Base-by-base conservation (phyloP, 1,284 basidiomycete genomes). In the Sutorius eximius region DNA sequence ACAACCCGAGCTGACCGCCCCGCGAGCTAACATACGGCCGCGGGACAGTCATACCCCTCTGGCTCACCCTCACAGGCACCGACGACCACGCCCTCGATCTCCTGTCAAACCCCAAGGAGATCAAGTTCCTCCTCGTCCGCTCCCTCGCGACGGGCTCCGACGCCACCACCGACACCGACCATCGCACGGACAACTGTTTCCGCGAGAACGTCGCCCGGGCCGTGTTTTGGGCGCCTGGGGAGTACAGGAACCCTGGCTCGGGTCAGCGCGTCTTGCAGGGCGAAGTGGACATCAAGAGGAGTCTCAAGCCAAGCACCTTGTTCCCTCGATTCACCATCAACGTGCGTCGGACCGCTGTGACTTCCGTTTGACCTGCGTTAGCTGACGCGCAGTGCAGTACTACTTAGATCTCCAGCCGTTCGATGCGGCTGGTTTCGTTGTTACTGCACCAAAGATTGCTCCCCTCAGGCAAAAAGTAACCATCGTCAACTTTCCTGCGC, bases 41-140 rank as follows among this genome's bases (percentile, higher is more conserved):
- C 13, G 80, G 79, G 16, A 77, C 78, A 6, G 73, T 76, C 0
- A 73, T 85, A 18, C 82, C 81, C 7, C 65, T 85, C 10, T 66
- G 73, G 38, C 58, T 83, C 27, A 79, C 75, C 9, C 60, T 84
- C 30, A 67, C 61, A 12, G 72, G 77, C 34, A 54, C 64, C 13
- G 79, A 82, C 59, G 59, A 70, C n/a, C 77, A 81, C 33, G 78
- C 77, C 2, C 71, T 83, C 11, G 81, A 83, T 55, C 59, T 82
- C 12, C 72, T 83, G 11, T 70, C 78, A 2, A 67, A 64, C 20
- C 76, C 78, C 0, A 67, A 64, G 12, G 70, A 75, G 2, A 63
- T 77, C 11, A 65, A 62, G 27, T 41, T 77, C 32, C 61, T 69
- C 22, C 59, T 76, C 15, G 64, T 73, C 12, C 66, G 75, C 38